Base-by-base conservation (phyloP, 2,329 filamentous ascomycete species). In the Diaporthe batatas region DNA sequence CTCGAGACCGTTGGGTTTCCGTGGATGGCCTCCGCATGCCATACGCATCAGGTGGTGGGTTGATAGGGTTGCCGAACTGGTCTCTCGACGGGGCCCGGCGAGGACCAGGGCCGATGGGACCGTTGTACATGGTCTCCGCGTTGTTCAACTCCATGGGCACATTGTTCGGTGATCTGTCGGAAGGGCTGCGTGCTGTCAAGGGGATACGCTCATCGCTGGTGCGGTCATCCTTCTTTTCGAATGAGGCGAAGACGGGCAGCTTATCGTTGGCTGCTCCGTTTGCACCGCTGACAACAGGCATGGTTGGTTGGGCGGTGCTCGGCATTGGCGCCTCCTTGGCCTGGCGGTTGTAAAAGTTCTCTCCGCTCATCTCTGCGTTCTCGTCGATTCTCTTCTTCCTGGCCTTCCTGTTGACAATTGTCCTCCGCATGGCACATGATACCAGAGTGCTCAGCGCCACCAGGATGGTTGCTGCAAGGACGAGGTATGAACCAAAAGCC, bases 331-430 rank as follows among this genome's bases (percentile, higher is more conserved):
- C 80, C 74, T 90, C 83, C 74, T 90, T 87, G 49, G 85, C 87
- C 82, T 92, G 90, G 73, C 92, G 88, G 78, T 92, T 93, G 83
- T 97, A 98, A 81, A 93, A 98, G 79, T 95, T 96, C 78, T 96
- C 91, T 36, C 96, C 96, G 80, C 94, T 98, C 95, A 98, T 98
- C 81, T 98, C 95, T 10, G 95, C 94, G 80, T 98, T 98, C 82
- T 97, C 93, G 2, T 91, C 94, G 80, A 98, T 97, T 58, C 94
- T 91, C 85, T 92, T 94, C 87, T 96, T 95, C 75, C 95, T 90
- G n/a, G 95, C 94, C 84, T 98, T 98, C 78, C 96, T 91, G 82
- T 94, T 94, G 74, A 98, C 94, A 72, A 98, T 86, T 2, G 95
- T 97, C 74, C 96, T 91, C 76, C 96, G 93, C 95, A 98, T 98